A percentile compares a stretch with the other conserved stretches of the same genome.
Conservation (phyloP, 2,329 filamentous ascomycete species). For the Shiraia sp. region DNA sequence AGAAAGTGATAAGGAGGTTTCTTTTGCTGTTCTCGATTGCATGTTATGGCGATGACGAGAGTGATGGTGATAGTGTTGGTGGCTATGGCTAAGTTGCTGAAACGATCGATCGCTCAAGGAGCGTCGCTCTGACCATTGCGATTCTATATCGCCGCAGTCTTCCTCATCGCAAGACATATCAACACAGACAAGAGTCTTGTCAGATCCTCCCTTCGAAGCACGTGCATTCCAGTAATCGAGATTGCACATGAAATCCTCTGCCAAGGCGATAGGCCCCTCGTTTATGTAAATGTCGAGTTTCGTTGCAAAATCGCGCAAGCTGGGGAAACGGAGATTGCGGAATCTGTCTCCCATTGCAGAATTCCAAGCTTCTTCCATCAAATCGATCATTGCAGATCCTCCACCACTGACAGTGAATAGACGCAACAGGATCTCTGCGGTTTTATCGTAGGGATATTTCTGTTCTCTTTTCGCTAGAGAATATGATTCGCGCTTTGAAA, state of each 20-base stretch:
- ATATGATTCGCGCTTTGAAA: background rate
- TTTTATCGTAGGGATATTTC: constrained; percentile 3
- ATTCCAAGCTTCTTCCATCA: constrained; percentile 4
- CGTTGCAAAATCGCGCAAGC: constrained; percentile 1
- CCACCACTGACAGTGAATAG: background rate
- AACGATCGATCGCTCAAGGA: background rate
- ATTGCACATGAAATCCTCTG: constrained; percentile 1
- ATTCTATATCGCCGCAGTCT: constrained; percentile 1
- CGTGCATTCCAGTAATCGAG: constrained; percentile 5
- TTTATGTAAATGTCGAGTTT: background rate
- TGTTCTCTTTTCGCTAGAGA: constrained; percentile 1
- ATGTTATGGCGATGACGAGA: background rate
- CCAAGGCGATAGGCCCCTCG: constrained; percentile 1
- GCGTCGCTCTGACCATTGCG: background rate
- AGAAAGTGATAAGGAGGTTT: background rate
- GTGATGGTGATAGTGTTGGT: background rate
- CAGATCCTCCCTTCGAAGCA: background rate
- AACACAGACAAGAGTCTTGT: constrained; percentile 3
- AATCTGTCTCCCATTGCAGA: constrained; percentile 2
- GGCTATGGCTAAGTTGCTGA: background rate
- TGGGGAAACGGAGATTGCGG: constrained; percentile 3
- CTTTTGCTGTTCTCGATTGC: background rate
- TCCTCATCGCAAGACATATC: background rate
- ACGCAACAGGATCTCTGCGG: background rate
- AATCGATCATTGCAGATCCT: constrained; percentile 1